Base-by-base conservation (phyloP, 1,284 basidiomycete genomes). In the Microbotryum intermedium region DNA sequence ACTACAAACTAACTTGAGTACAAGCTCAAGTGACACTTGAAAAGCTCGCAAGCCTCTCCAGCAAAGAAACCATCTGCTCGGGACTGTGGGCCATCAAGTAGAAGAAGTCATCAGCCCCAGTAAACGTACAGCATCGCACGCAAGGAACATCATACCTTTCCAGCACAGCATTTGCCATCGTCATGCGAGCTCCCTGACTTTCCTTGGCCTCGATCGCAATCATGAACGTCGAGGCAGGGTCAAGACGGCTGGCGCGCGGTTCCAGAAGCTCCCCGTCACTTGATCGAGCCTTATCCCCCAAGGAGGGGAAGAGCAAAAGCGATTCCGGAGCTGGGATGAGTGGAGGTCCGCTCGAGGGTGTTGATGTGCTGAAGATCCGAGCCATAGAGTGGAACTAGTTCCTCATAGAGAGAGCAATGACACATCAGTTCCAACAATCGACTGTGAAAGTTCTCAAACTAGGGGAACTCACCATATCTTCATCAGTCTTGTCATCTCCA, bases 401-500 rank as follows among this genome's bases (percentile, higher is more conserved):
- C n/a, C 20, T n/a, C 25, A 21, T 21, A 4, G 21, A 8, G 28
- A 28, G 8, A 28, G 28, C 1, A 4, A 20, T 16, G 6, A 30
- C 6, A 23, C 10, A 16, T 13, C 20, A 44, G 29, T 11, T 4
- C n/a, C 16, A n/a, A 16, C 8, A 20, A 9, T 13, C 25, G 10
- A 23, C 16, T 5, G 45, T 2, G 11, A 23, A 26, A n/a, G 23
- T 39, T 21, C 9, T 11, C 4, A 13, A 23, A 23, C 2, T 16
- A 13, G 13, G 18, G 18, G 3, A 25, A 26, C 62, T 43, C 49
- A 65, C 60, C 67, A 68, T 68, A 57, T 68, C 67, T 55, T 70
- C 62, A 72, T 79, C 62, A 58, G 89, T 90, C 83, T 97, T 97
- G 79, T 97, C 94, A 73, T 97, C 94, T 55, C 94, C 94, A 0